Base-by-base conservation (phyloP, 2,329 filamentous ascomycete species). In the Thelonectria discophora region DNA sequence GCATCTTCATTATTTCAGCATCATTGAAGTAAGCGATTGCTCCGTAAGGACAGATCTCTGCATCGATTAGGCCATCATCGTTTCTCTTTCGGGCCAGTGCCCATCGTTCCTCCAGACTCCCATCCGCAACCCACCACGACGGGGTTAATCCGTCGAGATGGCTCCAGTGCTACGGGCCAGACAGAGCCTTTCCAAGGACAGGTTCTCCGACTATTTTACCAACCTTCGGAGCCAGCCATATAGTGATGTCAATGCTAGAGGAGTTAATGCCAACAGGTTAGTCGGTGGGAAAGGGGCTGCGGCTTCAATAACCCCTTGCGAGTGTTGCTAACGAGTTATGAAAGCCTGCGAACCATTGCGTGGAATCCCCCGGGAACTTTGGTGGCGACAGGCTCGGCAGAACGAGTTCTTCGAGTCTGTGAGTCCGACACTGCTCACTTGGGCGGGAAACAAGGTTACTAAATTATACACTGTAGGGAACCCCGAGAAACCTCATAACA, bases 311-410 rank as follows among this genome's bases (percentile, higher is more conserved):
- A 18, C 53, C 51, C 48, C 37, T 27, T 63, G 27, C 18, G 15
- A 32, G 18, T 20, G 39, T 55, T 51, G 46, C 68, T 71, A 57
- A 70, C 45, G 43, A 34, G 30, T 45, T 24, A 32, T 47, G 27
- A 55, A 66, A 93, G 90, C 65, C 83, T 96, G 58, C 88, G 91
- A 42, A 90, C 90, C 2, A 89, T 98, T 67, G 89, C 91, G 40
- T 98, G 94, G 94, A 97, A 94, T 67, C 92, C 94, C 0, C 82
- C 92, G 0, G 93, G 94, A 34, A 90, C 87, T 9, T 82, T 95
- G 62, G 88, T 98, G 63, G 94, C 94, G 1, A 96, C 94, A 0
- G 93, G 93, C 3, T 86, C 90, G 6, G 80, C 83, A 21, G 89
- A 92, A 72, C 87, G 85, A 68, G 90, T 86, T 9, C 77, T 94